Conservation (phyloP, 139 green algal genomes). For the Raphidocelis subcapitata region DNA sequence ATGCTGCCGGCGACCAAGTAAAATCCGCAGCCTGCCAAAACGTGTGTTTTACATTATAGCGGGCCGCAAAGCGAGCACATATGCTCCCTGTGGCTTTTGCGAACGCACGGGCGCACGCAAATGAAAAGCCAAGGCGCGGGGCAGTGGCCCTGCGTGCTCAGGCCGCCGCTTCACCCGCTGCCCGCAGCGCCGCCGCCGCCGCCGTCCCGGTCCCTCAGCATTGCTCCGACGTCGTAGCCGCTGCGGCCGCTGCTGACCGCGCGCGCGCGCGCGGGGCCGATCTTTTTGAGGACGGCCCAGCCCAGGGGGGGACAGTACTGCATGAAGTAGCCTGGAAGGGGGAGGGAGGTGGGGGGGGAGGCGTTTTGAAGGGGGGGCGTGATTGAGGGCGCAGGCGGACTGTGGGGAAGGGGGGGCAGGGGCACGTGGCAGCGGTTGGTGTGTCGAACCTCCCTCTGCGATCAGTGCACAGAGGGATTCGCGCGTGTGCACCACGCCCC, state of each 20-base stretch:
- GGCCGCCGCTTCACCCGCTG: too few species aligned
- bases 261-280: conserved; percentile 62
- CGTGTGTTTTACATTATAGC: too few species aligned
- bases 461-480: not conserved
- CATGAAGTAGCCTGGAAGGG: conserved; percentile 52
- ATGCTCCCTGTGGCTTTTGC: too few species aligned
- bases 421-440: not conserved
- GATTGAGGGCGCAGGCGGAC: not conserved
- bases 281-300: conserved; percentile 61
- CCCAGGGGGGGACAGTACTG: conserved; percentile 60
- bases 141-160: too few species aligned
- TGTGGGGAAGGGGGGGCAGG: not conserved
- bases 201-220: too few species aligned
- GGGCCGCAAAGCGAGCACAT: too few species aligned
- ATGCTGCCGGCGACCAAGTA: too few species aligned
- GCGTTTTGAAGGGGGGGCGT: not conserved
- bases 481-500: not conserved
- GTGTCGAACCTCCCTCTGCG: not conserved
- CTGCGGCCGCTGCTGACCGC: conserved; percentile 55
- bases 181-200: too few species aligned
- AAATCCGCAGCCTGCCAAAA: too few species aligned
- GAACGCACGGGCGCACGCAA: too few species aligned
- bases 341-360: not conserved
- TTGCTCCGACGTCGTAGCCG: conserved; percentile 23
- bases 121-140: too few species aligned